These are phyloP conservation scores for Trametes versicolor DNA, from an alignment of 1,284 basidiomycete genomes.

Conservation along the genomic window DNA sequence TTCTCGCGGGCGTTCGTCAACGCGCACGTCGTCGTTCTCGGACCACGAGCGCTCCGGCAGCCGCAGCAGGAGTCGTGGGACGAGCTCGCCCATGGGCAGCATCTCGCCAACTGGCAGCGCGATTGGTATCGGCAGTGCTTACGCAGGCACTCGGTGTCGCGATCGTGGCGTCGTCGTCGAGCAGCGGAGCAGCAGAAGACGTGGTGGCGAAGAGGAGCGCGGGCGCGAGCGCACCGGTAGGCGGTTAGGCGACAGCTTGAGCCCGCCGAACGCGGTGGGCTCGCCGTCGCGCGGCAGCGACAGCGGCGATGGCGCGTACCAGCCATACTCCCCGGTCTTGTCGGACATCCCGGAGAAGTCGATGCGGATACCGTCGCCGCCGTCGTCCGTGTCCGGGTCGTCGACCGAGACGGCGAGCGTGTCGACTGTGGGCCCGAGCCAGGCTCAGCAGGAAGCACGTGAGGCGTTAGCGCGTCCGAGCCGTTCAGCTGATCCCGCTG, in stretches of 20 bases:
- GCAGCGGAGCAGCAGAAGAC: slow-evolving; percentile 20
- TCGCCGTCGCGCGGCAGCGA: slow-evolving; percentile 36
- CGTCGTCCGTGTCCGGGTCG: slow-evolving; percentile 42
- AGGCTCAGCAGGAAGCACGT: slow-evolving; percentile 21
- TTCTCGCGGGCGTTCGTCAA: slow-evolving; percentile 60
- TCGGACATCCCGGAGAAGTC: slow-evolving; percentile 29
- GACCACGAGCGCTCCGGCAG: slow-evolving; percentile 56
- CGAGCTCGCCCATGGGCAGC: slow-evolving; percentile 63
- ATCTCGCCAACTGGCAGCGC: slow-evolving; percentile 63
- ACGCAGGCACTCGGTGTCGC: slow-evolving; percentile 43
- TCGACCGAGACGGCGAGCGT: slow-evolving; percentile 42
- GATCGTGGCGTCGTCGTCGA: slow-evolving; percentile 37
- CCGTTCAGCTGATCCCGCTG: slow-evolving; percentile 33
- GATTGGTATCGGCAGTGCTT: slow-evolving; percentile 48
- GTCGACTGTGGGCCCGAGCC: slow-evolving; percentile 36
- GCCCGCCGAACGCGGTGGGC: slow-evolving; percentile 50
- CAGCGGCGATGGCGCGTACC: slow-evolving; percentile 32
- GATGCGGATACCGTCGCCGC: slow-evolving; percentile 31
- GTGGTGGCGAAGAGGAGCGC: slow-evolving; percentile 41
- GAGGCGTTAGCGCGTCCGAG: slow-evolving; percentile 17
- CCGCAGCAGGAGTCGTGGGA: slow-evolving; percentile 41
- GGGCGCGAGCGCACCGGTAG: slow-evolving; percentile 56
- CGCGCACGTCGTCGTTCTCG: slow-evolving; percentile 58
- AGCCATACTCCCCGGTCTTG: slow-evolving; percentile 41
- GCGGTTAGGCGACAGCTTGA: slow-evolving; percentile 58